phyloP scores from a whole-genome alignment of 257 asterid species.

The Euphrasia confusa region DNA sequence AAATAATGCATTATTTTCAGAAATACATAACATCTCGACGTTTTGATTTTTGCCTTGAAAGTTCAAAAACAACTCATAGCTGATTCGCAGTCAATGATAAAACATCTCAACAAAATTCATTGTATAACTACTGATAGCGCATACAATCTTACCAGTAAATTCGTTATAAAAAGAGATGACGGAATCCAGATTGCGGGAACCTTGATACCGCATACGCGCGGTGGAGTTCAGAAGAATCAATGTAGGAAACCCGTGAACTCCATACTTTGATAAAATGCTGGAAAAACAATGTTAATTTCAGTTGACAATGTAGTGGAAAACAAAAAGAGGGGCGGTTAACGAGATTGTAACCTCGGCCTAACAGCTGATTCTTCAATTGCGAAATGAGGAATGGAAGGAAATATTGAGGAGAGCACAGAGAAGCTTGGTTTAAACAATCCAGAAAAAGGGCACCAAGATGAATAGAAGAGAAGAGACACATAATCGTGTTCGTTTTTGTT shows the following conservation, averaged over 20 bases:
- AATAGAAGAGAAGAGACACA: slow-evolving; percentile 82
- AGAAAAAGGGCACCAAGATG: slow-evolving; percentile 98
- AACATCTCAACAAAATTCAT: slow-evolving; percentile 8
- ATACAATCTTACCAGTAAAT: slow-evolving; percentile 58
- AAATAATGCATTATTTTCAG: no score
- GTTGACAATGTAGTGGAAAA: slow-evolving; percentile 17
- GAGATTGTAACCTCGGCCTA: slow-evolving; percentile 74
- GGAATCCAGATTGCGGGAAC: slow-evolving; percentile 80
- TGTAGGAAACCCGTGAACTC: slow-evolving; percentile 90
- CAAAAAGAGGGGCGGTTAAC: background rate
- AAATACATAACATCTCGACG: no score
- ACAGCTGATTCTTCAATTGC: slow-evolving; percentile 90
- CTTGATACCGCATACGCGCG: slow-evolving; percentile 67
- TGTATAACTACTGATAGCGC: background rate
- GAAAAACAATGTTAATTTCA: slow-evolving; percentile 29
- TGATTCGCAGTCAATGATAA: background rate
- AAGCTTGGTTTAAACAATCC: slow-evolving; percentile 55
- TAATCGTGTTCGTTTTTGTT: slow-evolving; percentile 61
- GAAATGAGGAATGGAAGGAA: slow-evolving; percentile 84
- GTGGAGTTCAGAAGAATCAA: slow-evolving; percentile 80
- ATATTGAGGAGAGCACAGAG: slow-evolving; percentile 64
- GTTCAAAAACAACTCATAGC: no score
- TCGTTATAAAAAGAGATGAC: slow-evolving; percentile 60
- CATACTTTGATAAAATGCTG: slow-evolving; percentile 94
- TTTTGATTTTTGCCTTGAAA: no score